A percentile compares a stretch with the other conserved stretches of the same genome.
Conservation (phyloP, 75 land plant species). For the Ceratopteris richardii region DNA sequence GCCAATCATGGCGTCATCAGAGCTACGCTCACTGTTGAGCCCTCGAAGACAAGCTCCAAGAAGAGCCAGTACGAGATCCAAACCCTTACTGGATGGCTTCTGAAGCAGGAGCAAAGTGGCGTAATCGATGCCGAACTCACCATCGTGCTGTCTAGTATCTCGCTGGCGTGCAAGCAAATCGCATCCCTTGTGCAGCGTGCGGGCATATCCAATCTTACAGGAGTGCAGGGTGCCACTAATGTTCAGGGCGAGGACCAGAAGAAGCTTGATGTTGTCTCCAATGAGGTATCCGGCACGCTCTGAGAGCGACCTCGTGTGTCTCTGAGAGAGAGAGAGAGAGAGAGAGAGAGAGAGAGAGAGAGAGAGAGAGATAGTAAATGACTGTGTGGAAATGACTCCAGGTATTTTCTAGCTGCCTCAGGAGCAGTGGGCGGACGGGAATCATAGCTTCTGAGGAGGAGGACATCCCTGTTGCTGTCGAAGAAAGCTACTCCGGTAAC, state of each 20-base stretch:
- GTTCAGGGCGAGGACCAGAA: constrained; percentile 95
- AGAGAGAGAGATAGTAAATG: too few species aligned
- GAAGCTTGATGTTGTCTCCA: constrained; percentile 93
- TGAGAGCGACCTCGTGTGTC: too few species aligned
- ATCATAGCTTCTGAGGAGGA: constrained; percentile 97
- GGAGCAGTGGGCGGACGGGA: constrained; percentile 81
- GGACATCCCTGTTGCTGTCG: constrained; percentile 88
- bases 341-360: too few species aligned
- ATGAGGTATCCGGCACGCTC: constrained; percentile 44
- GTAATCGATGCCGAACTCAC: constrained; percentile 81
- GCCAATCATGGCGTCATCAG: too few species aligned
- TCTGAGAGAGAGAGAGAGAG: too few species aligned
- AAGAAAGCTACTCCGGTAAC: constrained; percentile 92
- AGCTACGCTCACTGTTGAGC: too few species aligned
- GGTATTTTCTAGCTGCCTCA: constrained; percentile 81
- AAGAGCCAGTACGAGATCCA: constrained; percentile 40
- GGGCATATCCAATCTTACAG: constrained; percentile 85
- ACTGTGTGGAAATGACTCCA: constrained; percentile 9
- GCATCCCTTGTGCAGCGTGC: constrained; percentile 86
- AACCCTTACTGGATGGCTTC: constrained; percentile 64
- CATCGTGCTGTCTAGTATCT: constrained; percentile 84
- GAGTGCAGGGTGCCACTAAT: constrained; percentile 81
- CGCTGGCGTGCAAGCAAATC: constrained; percentile 93
- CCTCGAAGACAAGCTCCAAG: constrained; percentile 25
- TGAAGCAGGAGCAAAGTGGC: constrained; percentile 63